Base-by-base conservation (phyloP, 2,329 filamentous ascomycete species). In the Cercospora brassicicola region DNA sequence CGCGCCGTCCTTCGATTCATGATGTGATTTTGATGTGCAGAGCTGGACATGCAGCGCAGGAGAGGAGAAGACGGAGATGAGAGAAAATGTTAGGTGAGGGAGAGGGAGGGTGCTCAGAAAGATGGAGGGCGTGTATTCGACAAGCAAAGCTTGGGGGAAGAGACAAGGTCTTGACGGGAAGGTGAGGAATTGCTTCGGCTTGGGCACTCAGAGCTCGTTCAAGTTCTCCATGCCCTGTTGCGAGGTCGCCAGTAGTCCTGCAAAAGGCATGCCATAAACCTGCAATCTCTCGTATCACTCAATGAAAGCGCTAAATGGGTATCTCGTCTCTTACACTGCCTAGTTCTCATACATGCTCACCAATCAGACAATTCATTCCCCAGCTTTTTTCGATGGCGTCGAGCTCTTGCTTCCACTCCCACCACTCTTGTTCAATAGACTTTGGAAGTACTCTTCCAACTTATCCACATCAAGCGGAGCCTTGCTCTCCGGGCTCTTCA, bases 401-500 rank as follows among this genome's bases (percentile, higher is more conserved):
- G 31, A 65, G 28, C 63, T 65, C 36, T 66, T 67, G 62, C 71
- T 72, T 7, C 57, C 53, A 26, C 74, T 71, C 10, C 75, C 72
- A 4, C 79, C 80, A 30, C 79, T 78, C 71, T 84, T 87, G 75
- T 86, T 87, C 77, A 88, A 84, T 56, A 89, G 78, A 10, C 84
- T 84, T 11, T 83, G 84, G 73, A 89, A 89, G 77, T 89, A 89
- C 66, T 83, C 85, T 60, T 86, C 86, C 67, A 89, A 77, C 33
- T 84, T 84, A 77, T 89, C 86, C 60, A 87, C 71, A 42, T 63
- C 59, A 8, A 76, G 75, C 39, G 78, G 86, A 69, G 88, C 85
- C n/a, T 81, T 80, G 76, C 81, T 80, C 4, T 81, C 78, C 2
- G 74, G 73, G 31, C 62, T 56, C 64, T 68, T 68, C 20, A 61